Evolutionary conservation across 2,329 filamentous ascomycete genomes (phyloP).

Genomic region (Davidsoniella australis): DNA sequence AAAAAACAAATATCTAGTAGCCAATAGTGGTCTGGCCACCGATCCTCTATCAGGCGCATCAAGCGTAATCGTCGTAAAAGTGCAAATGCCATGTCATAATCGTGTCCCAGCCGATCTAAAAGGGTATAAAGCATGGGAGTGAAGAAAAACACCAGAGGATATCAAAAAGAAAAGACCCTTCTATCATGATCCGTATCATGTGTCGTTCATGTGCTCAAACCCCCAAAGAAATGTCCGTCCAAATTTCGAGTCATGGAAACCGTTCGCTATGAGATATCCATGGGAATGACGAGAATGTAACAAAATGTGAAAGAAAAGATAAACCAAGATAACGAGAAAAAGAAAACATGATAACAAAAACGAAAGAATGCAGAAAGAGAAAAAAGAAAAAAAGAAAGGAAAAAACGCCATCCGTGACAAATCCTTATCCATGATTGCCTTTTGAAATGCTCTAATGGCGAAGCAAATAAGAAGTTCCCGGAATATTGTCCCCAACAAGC

Average conservation of each 20-base stretch:
- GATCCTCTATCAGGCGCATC: slow-evolving; percentile 13
- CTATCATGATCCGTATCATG: slow-evolving; percentile 13
- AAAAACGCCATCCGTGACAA: slow-evolving; percentile 3
- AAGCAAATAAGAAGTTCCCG: slow-evolving; percentile 21
- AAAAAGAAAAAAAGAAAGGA: slow-evolving; percentile 11
- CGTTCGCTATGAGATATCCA: background rate
- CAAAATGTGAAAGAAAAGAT: slow-evolving; percentile 1
- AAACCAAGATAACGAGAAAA: slow-evolving; percentile 16
- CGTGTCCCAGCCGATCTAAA: slow-evolving; percentile 16
- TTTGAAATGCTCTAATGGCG: slow-evolving; percentile 21
- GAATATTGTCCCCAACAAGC: slow-evolving; percentile 14
- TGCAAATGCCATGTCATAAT: slow-evolving; percentile 14
- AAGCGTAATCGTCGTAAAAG: slow-evolving; percentile 13
- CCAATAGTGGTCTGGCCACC: slow-evolving; percentile 3
- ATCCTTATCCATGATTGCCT: too few relatives aligned
- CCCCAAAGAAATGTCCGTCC: slow-evolving; percentile 13
- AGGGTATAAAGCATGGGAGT: slow-evolving; percentile 16
- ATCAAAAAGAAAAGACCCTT: slow-evolving; percentile 16
- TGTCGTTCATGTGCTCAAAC: slow-evolving; percentile 19
- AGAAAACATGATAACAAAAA: slow-evolving; percentile 15
- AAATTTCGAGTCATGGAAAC: background rate
- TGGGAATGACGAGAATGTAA: background rate
- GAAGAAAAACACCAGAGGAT: slow-evolving; percentile 14
- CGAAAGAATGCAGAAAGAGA: slow-evolving; percentile 14
- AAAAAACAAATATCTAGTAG: slow-evolving; percentile 10